Percentiles rank a stretch among this genome's conserved stretches.
These are phyloP conservation scores for Steccherinum ochraceum DNA, from an alignment of 768 basidiomycete species.

Conservation along the genomic window DNA sequence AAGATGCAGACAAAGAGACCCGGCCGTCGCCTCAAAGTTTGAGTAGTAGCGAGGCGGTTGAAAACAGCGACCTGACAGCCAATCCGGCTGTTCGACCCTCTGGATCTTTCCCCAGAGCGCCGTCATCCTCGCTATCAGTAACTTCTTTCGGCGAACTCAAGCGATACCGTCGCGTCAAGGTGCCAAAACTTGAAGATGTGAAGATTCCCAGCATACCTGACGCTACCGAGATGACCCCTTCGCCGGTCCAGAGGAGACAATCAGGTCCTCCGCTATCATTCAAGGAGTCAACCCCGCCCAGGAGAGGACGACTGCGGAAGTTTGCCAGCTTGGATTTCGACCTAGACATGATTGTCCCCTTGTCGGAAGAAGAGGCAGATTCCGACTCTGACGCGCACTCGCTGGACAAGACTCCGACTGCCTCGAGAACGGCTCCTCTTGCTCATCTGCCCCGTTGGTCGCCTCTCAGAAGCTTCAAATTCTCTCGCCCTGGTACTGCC, in stretches of 20 bases:
- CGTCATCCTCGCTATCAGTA: not conserved
- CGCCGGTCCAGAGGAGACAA: too few species aligned
- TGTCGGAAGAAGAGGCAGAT: slow-evolving; percentile 1
- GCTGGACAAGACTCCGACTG: not conserved
- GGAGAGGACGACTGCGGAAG: slow-evolving; percentile 18
- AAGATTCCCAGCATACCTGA: too few species aligned
- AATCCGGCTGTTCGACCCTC: too few species aligned
- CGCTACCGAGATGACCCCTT: too few species aligned
- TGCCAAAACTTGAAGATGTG: too few species aligned
- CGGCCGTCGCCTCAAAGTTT: too few species aligned
- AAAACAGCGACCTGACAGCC: too few species aligned
- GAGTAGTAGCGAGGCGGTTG: too few species aligned
- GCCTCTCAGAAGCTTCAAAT: slow-evolving; percentile 5
- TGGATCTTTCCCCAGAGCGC: too few species aligned
- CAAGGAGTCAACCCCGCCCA: too few species aligned
- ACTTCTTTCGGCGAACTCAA: slow-evolving; percentile 13
- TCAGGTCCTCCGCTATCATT: too few species aligned
- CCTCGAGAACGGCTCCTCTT: not conserved
- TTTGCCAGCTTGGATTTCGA: slow-evolving; percentile 24
- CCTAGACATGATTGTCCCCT: slow-evolving; percentile 14
- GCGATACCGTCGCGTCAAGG: not conserved
- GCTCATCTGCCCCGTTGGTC: not conserved
- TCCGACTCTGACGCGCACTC: not conserved
- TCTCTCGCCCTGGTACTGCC: slow-evolving; percentile 10
- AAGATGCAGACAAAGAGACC: too few species aligned